Base-by-base conservation (phyloP, 495 filamentous ascomycete genomes). In the Alectoria sarmentosa region DNA sequence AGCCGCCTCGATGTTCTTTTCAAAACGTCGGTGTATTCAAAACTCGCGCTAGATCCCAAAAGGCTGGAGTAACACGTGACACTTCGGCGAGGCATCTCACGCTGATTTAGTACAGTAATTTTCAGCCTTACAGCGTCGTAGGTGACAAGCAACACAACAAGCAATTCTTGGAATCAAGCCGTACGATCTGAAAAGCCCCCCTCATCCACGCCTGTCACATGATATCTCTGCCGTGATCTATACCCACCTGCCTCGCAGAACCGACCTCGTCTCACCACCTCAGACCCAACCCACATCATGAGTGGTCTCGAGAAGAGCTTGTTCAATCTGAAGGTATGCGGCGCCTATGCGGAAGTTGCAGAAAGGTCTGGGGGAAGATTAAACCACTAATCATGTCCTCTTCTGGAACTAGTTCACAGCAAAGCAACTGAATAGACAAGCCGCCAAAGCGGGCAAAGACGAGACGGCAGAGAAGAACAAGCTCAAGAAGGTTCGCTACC, bases 401-500 rank as follows among this genome's bases (percentile, higher is more conserved):
- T 1, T 7, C 41, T 19, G 3, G 4, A 2, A 14, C 41, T 19
- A 92, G 88, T 91, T 93, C 79, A 91, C 90, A 64, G 86, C 90
- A 30, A 92, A 92, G 74, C 87, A 90, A 74, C 83, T 91, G 61
- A 90, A 90, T 63, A 80, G 90, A 66, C 89, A 93, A 78, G 86
- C 90, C 15, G 83, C 83, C 64, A 92, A 91, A 73, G 90, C 90
- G 23, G 83, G 85, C 61, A 92, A 92, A 75, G 90, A 92, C 73
- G 90, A 92, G 73, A 87, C 84, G 64, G 79, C 85, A 34, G 84
- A 92, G 74, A 90, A 91, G 78, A 84, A 87, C 71, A 91, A 92
- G 75, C 82, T 93, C 69, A 90, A 93, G 73, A 91, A 88, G 76
- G 87, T 88, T 66, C 59, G 73, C 54, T n/a, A n/a, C n/a, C n/a